Conservation (phyloP, 2,329 filamentous ascomycete species). For the Alternaria sp. region DNA sequence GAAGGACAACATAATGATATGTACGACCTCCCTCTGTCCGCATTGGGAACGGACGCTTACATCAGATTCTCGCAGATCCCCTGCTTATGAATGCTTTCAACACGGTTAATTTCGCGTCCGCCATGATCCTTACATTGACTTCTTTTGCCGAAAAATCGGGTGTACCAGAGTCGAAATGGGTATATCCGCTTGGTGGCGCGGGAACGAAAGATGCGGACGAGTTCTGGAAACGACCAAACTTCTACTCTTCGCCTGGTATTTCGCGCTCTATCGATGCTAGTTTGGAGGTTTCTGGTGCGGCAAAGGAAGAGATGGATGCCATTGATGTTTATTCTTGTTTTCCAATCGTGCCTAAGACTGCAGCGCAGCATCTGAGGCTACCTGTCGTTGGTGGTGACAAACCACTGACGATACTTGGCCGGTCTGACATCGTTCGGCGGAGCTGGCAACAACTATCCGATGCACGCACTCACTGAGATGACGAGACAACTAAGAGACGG, state of each 20-base stretch:
- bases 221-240: slow-evolving; percentile 71
- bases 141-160: slow-evolving; percentile 64
- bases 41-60: neutral
- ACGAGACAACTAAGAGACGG: slow-evolving; percentile 60
- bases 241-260: slow-evolving; percentile 66
- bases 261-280: slow-evolving; percentile 65
- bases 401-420: slow-evolving; percentile 67
- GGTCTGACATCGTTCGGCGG: slow-evolving; percentile 74
- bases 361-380: slow-evolving; percentile 66
- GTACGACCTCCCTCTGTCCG: slow-evolving; percentile 53
- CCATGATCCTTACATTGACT: slow-evolving; percentile 67
- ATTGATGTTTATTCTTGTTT: slow-evolving; percentile 75
- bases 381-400: slow-evolving; percentile 57
- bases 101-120: slow-evolving; percentile 69
- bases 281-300: slow-evolving; percentile 59
- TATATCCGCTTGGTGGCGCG: slow-evolving; percentile 70
- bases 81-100: slow-evolving; percentile 77
- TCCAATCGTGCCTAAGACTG: slow-evolving; percentile 73
- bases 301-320: slow-evolving; percentile 63
- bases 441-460: slow-evolving; percentile 75
- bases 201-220: slow-evolving; percentile 66
- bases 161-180: slow-evolving; percentile 65
- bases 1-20: slow-evolving; percentile 71
- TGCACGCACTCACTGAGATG: slow-evolving; percentile 62
- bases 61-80: slow-evolving; percentile 61